These are phyloP conservation scores for Cladosporium sp. DNA, from an alignment of 2,329 filamentous ascomycete species.

Conservation along the genomic window DNA sequence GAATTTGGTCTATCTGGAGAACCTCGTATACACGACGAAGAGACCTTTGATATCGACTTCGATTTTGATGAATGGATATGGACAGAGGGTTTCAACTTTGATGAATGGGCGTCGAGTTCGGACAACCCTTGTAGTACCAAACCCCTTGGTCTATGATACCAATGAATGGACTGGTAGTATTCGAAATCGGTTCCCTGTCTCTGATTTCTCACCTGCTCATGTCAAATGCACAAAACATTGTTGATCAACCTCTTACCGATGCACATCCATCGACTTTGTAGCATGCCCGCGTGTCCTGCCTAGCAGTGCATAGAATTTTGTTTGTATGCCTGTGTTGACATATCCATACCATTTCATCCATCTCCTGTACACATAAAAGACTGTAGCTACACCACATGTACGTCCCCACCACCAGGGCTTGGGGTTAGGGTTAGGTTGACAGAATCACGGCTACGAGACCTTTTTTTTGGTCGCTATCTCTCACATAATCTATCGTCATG, in stretches of 20 bases:
- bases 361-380: not conserved
- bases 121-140: not conserved
- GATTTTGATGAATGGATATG: slow-evolving; percentile 16
- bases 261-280: not conserved
- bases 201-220: not conserved
- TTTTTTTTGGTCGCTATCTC: not conserved
- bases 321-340: too few species aligned
- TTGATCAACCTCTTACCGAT: not conserved
- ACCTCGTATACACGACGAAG: not conserved
- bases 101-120: not conserved
- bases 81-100: slow-evolving; percentile 5
- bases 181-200: not conserved
- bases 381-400: not conserved
- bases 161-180: not conserved
- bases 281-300: not conserved
- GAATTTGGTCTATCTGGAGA: not conserved
- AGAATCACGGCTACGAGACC: not conserved
- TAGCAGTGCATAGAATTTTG: too few species aligned
- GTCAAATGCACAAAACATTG: not conserved
- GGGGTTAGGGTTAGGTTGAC: not conserved
- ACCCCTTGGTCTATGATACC: not conserved
- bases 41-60: not conserved
- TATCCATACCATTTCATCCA: not conserved
- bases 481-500: not conserved
- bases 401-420: not conserved